These are phyloP conservation scores for Phaeosphaeriaceae sp. DNA, from an alignment of 2,329 filamentous ascomycete genomes.

Conservation along the genomic window DNA sequence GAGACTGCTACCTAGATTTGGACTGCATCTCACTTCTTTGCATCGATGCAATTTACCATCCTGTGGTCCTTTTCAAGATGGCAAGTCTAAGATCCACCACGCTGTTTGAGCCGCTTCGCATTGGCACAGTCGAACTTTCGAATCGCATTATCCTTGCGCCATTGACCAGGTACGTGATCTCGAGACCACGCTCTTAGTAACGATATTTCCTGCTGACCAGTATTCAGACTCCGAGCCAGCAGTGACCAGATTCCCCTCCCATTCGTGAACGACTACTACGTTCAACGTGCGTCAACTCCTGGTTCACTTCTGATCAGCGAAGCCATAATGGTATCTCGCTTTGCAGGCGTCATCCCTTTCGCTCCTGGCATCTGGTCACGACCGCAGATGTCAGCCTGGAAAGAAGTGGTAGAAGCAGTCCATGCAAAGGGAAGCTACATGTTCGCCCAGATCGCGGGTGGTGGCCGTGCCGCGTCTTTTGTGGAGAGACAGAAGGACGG, in stretches of 20 bases:
- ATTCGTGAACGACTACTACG: conserved; percentile 58
- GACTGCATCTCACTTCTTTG: too few species aligned
- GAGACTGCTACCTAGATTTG: too few species aligned
- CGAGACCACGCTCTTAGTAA: too few species aligned
- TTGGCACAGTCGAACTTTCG: conserved; percentile 32
- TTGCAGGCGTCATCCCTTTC: conserved; percentile 56
- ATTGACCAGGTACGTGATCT: conserved; percentile 30
- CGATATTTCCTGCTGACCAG: too few species aligned
- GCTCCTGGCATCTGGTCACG: conserved; percentile 65
- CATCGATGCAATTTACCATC: too few species aligned
- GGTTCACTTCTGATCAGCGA: conserved; percentile 67
- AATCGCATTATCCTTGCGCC: conserved; percentile 43
- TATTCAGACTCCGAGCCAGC: conserved; percentile 45
- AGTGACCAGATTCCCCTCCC: conserved; percentile 54
- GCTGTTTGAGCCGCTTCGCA: conserved; percentile 40
- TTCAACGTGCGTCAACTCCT: conserved; percentile 56
- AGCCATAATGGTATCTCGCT: conserved; percentile 58
- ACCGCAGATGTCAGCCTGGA: conserved; percentile 60
- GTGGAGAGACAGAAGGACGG: conserved; percentile 38
- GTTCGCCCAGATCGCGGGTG: conserved; percentile 66
- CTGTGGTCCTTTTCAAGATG: too few species aligned
- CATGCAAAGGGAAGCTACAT: conserved; percentile 67
- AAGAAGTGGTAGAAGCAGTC: conserved; percentile 64
- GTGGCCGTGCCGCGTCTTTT: conserved; percentile 61
- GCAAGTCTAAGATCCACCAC: not conserved